Percentiles rank a stretch among this genome's conserved stretches.
Conservation (phyloP, 345 rosid species). For the Syzygium grande region DNA sequence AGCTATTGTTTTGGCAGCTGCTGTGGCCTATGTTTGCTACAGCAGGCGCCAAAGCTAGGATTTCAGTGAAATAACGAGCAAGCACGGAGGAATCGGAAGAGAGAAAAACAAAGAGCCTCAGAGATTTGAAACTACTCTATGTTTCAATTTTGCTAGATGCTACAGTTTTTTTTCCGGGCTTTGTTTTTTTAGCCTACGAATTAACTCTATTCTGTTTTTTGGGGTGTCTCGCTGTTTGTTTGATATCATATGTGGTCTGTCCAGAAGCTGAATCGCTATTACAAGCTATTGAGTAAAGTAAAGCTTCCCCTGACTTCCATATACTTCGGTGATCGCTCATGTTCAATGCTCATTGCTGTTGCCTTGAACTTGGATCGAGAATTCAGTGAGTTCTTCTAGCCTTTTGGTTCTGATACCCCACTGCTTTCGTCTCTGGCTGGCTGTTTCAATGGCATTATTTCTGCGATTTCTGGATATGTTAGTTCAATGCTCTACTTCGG, state of each 20-base stretch:
- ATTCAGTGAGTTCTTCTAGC: not conserved
- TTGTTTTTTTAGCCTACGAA: conserved; percentile 17
- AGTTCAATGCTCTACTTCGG: not conserved
- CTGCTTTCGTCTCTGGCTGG: not conserved
- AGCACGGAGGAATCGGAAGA: not conserved
- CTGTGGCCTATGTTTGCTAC: conserved; percentile 34
- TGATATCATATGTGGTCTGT: conserved; percentile 2
- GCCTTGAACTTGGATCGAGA: not conserved
- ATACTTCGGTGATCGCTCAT: not conserved
- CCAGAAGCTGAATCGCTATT: not conserved
- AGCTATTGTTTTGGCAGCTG: conserved; percentile 36
- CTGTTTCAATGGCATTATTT: not conserved
- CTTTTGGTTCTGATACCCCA: not conserved
- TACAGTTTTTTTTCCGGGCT: conserved; percentile 14
- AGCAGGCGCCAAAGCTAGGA: conserved; percentile 30
- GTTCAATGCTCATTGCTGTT: not conserved
- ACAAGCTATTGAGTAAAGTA: not conserved
- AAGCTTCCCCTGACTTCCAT: not conserved
- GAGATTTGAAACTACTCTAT: not conserved
- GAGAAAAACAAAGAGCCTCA: not conserved
- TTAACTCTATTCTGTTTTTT: conserved; percentile 2
- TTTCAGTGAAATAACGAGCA: not conserved
- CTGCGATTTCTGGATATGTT: not conserved
- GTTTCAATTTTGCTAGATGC: conserved; percentile 27
- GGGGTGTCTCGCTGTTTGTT: conserved; percentile 17